A percentile compares a stretch with the other conserved stretches of the same genome.
phyloP scores from a whole-genome alignment of 169 alveolate species.

The Cryptosporidium andersoni region DNA sequence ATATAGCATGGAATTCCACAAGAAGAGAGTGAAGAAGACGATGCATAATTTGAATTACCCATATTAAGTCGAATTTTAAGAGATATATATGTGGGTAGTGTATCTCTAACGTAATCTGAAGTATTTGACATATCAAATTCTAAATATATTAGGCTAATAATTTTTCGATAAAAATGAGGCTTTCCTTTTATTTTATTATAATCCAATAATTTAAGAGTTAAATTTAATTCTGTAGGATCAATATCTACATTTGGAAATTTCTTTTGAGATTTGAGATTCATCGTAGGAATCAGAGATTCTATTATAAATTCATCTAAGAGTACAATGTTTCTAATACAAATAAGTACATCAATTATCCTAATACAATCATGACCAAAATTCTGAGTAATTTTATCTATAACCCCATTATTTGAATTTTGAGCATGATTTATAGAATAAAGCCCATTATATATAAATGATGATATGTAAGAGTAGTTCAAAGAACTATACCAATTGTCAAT shows the following conservation, averaged over 20 bases:
- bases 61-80: conserved; percentile 22
- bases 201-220: conserved; percentile 34
- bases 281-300: conserved; percentile 24
- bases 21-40: background rate
- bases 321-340: conserved; percentile 26
- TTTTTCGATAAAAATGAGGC: conserved; percentile 17
- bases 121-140: conserved; percentile 40
- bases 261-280: conserved; percentile 33
- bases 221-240: conserved; percentile 63
- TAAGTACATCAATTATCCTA: conserved; percentile 17
- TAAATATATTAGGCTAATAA: conserved; percentile 6
- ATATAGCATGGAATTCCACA: conserved; percentile 45
- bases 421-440: no score
- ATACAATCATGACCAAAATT: background rate
- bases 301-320: conserved; percentile 29
- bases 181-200: background rate
- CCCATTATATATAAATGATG: conserved; percentile 24
- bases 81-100: conserved; percentile 48
- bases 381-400: background rate
- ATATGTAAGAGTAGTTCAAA: conserved; percentile 6
- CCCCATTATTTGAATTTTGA: background rate
- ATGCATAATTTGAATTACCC: background rate
- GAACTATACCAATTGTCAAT: background rate
- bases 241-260: conserved; percentile 57
- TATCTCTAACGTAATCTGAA: conserved; percentile 25